Percentiles rank a stretch among this genome's conserved stretches.
These are phyloP conservation scores for Kickxella alabastrina DNA, from an alignment of 192 early-diverging fungal species.

Conservation along the genomic window DNA sequence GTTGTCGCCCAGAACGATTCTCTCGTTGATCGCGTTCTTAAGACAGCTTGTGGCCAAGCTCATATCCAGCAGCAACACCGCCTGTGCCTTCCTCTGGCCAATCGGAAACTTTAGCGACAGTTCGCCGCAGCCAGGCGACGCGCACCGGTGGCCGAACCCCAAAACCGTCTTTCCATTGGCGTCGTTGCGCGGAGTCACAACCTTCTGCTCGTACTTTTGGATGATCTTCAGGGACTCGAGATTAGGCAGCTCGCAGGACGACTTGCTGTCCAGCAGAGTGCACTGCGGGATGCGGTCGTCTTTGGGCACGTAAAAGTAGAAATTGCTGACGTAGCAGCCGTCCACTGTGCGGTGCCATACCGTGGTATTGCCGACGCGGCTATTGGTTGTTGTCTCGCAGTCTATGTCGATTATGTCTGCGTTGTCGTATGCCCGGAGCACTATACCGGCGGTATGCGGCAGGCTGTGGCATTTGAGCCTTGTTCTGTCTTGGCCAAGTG, in stretches of 20 bases:
- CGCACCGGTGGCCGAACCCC: conserved; percentile 33
- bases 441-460: conserved; percentile 3
- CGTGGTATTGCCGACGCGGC: conserved; percentile 3
- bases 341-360: conserved; percentile 12
- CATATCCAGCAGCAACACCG: conserved; percentile 15
- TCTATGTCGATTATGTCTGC: conserved; percentile 1
- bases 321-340: conserved; percentile 12
- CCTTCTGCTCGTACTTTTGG: conserved; percentile 11
- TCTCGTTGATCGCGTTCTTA: not conserved
- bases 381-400: conserved; percentile 7
- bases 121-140: conserved; percentile 7
- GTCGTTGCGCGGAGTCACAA: conserved; percentile 11
- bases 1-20: conserved; percentile 2
- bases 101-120: not conserved
- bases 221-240: conserved; percentile 12
- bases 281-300: not conserved
- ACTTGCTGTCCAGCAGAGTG: not conserved
- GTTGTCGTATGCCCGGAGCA: conserved; percentile 5
- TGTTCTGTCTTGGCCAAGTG: not conserved
- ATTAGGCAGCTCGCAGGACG: conserved; percentile 8
- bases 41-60: conserved; percentile 8
- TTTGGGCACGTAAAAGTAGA: not conserved
- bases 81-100: not conserved
- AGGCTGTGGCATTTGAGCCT: conserved; percentile 19
- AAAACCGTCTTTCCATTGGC: conserved; percentile 16